These are phyloP conservation scores for Pyrenochaeta sp. DNA, from an alignment of 2,329 filamentous ascomycete genomes.

Conservation along the genomic window DNA sequence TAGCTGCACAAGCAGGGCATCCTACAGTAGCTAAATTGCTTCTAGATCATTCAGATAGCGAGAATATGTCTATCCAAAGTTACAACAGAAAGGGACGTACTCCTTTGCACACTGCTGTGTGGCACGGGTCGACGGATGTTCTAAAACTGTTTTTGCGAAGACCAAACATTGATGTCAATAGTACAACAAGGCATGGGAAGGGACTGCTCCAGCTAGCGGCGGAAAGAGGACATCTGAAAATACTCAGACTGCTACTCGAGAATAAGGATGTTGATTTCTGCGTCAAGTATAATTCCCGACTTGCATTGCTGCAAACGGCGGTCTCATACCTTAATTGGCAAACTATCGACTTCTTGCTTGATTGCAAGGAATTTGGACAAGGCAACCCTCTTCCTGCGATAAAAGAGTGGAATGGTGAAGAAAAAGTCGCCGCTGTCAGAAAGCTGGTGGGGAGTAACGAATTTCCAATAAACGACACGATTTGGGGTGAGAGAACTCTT, in stretches of 20 bases:
- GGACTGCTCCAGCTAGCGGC: neutral
- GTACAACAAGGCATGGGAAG: accelerated
- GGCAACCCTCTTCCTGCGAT: no score
- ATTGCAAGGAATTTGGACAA: no score
- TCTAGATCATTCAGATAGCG: neutral
- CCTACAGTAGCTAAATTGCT: neutral
- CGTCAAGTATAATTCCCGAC: no score
- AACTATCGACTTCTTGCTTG: no score
- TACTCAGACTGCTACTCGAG: neutral
- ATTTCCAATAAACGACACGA: no score
- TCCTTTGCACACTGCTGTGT: neutral
- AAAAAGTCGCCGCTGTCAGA: no score
- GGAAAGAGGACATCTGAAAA: neutral
- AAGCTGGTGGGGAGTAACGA: no score
- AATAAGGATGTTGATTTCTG: neutral
- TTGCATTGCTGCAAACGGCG: no score
- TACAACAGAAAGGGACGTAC: accelerated
- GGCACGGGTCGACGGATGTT: neutral
- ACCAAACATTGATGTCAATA: neutral
- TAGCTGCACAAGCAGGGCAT: neutral
- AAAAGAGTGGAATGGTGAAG: no score
- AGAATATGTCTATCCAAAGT: neutral
- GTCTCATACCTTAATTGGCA: no score
- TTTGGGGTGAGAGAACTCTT: no score
- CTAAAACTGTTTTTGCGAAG: neutral